Evolutionary conservation across 768 basidiomycete genomes (phyloP), one percentile per base, ranked within the genome.

Genomic region (Suillus discolor): DNA sequence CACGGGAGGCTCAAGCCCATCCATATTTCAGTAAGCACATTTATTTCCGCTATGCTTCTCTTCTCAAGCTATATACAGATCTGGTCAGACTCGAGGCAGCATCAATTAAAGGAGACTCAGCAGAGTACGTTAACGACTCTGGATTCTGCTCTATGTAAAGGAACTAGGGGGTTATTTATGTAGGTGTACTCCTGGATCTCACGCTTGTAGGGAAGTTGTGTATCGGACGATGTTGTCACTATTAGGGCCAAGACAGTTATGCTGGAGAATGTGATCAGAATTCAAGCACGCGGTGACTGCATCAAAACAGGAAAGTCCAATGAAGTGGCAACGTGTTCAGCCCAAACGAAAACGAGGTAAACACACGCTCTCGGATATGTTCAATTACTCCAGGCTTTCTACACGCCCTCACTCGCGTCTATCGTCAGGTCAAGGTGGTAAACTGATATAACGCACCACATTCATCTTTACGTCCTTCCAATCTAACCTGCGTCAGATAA

Each of bases 1-100:
- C 89, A 51, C 80, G 80, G 68, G 89, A 91, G 76, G 86, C 87
- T 42, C 87, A 88, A 78, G 80, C 80, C 62, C 89, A 90, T 75
- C 80, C 86, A 62, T 90, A 86, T 79, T 91, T 90, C 74, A 86
- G 85, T 85, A 66, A 31, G 75, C 62, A 55, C n/a, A 55, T 73
- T 68, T 67, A 64, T 70, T 67, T 67, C 69, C 64, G 65, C 62
- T 66, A 39, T 61, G 62, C 54, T 67, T 69, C 63, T 71, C 69
- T 71, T 74, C 66, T 71, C 68, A 69, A 60, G 18, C 5, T 67
- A 68, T 72, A 62, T 57, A 66, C 64, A 84, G 84, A 83, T 73
- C 77, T 79, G 61, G 83, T 83, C 64, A 80, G 82, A 71, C 79
- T 84, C 70, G 84, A 82, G 77, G 79, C 80, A 66, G 69, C 75